phyloP scores from a whole-genome alignment of 148 eudicot species.

The Talinum fruticosum region DNA sequence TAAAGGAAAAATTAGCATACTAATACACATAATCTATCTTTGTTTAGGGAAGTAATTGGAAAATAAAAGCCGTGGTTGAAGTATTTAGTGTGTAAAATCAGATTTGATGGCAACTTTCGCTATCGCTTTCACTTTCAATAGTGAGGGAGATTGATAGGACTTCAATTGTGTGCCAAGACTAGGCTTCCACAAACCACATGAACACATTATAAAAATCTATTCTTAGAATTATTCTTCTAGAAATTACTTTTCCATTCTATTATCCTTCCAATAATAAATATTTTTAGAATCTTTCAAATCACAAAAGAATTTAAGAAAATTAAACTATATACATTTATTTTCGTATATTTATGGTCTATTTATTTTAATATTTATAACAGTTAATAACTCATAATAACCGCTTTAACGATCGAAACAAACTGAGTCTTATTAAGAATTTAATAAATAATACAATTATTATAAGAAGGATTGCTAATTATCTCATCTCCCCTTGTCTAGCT shows the following conservation, averaged over 20 bases:
- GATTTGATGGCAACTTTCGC: not conserved
- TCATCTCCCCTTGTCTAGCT: too few species aligned
- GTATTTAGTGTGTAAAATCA: not conserved
- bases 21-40: not conserved
- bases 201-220: conserved; percentile 7
- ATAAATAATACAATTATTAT: too few species aligned
- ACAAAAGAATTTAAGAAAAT: too few species aligned
- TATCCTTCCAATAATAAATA: not conserved
- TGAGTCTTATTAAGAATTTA: too few species aligned
- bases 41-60: not conserved
- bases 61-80: not conserved
- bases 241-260: not conserved
- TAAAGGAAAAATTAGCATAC: too few species aligned
- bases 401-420: too few species aligned
- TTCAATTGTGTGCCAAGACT: conserved; percentile 18
- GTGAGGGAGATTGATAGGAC: conserved; percentile 28
- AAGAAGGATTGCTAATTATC: too few species aligned
- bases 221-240: not conserved
- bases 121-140: conserved; percentile 14
- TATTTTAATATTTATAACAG: too few species aligned
- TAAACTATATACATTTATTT: too few species aligned
- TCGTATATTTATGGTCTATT: too few species aligned
- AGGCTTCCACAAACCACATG: conserved; percentile 21
- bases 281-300: too few species aligned
- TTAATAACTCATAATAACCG: too few species aligned